These are phyloP conservation scores for Silene latifolia DNA, from an alignment of 148 eudicot species.

Conservation along the genomic window DNA sequence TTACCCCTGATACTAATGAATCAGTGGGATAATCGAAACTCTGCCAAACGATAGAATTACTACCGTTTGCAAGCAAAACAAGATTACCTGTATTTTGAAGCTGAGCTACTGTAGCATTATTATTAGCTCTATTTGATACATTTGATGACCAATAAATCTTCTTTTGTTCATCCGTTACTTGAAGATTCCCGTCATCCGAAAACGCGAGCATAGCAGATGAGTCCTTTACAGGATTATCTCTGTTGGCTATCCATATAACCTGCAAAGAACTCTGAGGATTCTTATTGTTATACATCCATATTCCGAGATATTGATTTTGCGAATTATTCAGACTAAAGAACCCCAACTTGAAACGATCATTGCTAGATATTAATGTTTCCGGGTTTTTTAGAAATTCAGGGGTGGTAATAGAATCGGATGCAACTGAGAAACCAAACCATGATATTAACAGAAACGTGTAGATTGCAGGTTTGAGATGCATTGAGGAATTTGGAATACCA, in stretches of 20 bases:
- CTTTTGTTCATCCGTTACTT: slow-evolving; percentile 26
- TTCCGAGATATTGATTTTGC: too few relatives aligned
- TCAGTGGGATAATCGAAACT: slow-evolving; percentile 35
- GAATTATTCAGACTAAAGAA: too few relatives aligned
- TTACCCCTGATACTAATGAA: slow-evolving; percentile 17
- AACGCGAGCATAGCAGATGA: slow-evolving; percentile 28
- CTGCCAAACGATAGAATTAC: slow-evolving; percentile 25
- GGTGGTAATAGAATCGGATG: slow-evolving; percentile 20
- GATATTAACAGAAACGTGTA: too few relatives aligned
- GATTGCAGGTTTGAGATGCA: too few relatives aligned
- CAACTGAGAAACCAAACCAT: slow-evolving; percentile 29
- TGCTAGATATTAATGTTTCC: too few relatives aligned
- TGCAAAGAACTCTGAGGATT: slow-evolving; percentile 3
- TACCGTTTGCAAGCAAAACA: slow-evolving; percentile 16
- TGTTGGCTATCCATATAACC: slow-evolving; percentile 48
- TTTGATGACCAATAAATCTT: slow-evolving; percentile 39
- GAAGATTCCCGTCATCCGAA: slow-evolving; percentile 33
- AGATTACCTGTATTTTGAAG: slow-evolving; percentile 41
- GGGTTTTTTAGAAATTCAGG: too few relatives aligned
- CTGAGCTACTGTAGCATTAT: slow-evolving; percentile 15
- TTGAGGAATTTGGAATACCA: too few relatives aligned
- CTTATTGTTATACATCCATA: slow-evolving; percentile 20
- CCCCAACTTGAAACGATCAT: too few relatives aligned
- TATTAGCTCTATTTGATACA: not conserved
- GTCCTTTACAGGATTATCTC: slow-evolving; percentile 34